Evolutionary conservation across 108 stramenopile genomes (phyloP).

Genomic region (Stephanodiscus triporus): DNA sequence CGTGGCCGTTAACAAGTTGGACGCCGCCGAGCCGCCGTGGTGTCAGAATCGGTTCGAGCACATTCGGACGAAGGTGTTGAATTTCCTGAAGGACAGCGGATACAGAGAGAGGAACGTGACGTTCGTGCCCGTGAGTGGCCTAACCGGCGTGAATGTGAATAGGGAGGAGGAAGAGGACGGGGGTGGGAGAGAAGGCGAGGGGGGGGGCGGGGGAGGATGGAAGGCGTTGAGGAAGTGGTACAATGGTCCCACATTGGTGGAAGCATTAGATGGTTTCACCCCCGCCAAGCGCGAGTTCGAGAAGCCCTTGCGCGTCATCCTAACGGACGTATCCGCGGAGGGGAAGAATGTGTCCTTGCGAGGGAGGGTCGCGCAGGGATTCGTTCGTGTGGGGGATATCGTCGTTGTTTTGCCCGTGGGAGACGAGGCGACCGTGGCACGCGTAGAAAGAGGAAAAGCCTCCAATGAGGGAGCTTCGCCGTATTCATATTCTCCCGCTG

Average conservation of each 20-base stretch:
- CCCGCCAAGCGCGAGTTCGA: constrained; percentile 49
- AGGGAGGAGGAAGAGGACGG: neutral
- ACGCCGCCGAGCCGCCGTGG: constrained; percentile 69
- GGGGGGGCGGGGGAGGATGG: constrained; percentile 33
- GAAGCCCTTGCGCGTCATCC: constrained; percentile 55
- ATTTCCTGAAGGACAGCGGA: constrained; percentile 55
- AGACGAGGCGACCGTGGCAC: constrained; percentile 65
- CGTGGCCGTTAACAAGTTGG: constrained; percentile 89
- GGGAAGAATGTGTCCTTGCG: constrained; percentile 75
- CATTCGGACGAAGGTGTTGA: constrained; percentile 44
- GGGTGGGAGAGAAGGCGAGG: neutral
- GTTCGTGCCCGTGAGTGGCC: constrained; percentile 74
- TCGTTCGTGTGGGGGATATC: constrained; percentile 63
- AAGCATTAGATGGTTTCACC: constrained; percentile 62
- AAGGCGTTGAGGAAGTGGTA: constrained; percentile 61
- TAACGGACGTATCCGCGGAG: constrained; percentile 73
- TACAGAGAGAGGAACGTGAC: constrained; percentile 50
- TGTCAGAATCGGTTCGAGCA: constrained; percentile 59
- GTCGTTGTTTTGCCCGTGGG: constrained; percentile 84
- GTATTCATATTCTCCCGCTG: constrained; percentile 25
- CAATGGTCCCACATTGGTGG: constrained; percentile 69
- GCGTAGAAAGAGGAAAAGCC: constrained; percentile 74
- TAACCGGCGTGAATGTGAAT: constrained; percentile 67
- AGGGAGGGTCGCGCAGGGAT: constrained; percentile 83
- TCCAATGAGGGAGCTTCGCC: constrained; percentile 36